phyloP scores from a whole-genome alignment of 148 eudicot genomes.

The Oxyria digyna region DNA sequence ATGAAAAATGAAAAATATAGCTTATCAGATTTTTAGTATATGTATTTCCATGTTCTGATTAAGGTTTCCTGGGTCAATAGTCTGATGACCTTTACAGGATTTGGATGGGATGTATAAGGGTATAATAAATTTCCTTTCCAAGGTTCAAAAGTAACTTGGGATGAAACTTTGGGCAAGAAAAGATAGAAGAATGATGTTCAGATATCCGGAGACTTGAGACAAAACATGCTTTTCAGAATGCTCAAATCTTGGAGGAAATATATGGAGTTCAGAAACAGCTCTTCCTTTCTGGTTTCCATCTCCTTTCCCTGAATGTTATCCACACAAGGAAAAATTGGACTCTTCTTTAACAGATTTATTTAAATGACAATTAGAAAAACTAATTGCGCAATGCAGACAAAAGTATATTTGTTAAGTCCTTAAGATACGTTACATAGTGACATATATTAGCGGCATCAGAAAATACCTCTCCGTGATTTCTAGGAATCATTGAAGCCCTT shows the following conservation, averaged over 20 bases:
- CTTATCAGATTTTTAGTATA: not conserved
- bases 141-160: not conserved
- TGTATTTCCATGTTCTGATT: not conserved
- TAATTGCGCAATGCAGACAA: not conserved
- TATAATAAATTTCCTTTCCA: not conserved
- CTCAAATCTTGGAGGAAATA: not conserved
- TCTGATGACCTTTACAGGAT: not conserved
- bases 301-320: not conserved
- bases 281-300: not conserved
- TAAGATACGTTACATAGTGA: not conserved
- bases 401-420: not conserved
- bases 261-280: not conserved
- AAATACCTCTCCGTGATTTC: slow-evolving; percentile 75
- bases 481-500: slow-evolving; percentile 77
- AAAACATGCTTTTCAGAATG: not conserved
- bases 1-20: not conserved
- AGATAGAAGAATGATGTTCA: not conserved
- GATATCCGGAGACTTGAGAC: not conserved
- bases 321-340: not conserved
- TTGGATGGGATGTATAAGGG: not conserved
- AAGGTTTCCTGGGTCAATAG: not conserved
- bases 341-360: not conserved
- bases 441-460: slow-evolving; percentile 6
- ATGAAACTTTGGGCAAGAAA: not conserved
- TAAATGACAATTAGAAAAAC: not conserved